Evolutionary conservation across 805 yeast genomes (phyloP), one percentile per base, ranked within the genome.

Genomic region (Candida stauntonica): DNA sequence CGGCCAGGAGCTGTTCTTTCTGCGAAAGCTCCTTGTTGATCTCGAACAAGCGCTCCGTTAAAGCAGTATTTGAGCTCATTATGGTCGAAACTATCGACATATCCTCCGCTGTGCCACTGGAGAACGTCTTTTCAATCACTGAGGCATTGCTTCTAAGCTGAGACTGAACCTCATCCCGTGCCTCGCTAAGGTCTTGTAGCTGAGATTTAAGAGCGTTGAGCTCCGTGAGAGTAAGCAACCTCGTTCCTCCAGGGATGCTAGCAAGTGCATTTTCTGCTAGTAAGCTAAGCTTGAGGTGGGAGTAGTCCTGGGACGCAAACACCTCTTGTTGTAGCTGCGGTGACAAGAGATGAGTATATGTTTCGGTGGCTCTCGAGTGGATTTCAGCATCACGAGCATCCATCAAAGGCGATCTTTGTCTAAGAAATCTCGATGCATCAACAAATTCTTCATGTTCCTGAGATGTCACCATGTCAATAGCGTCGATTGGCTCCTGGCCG

Each of bases 251-350:
- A 1, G 39, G 33, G 18, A 48, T 17, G 5, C 37, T 42, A 1
- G 56, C 28, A 13, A 55, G 21, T 2, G 57, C 53, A 20, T 38
- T 41, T 31, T 54, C 60, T 1, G 48, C 31, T 9, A 55, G 36
- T 6, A 52, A 20, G 14, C 49, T 48, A 15, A 55, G 32, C 38
- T 48, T 47, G 23, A 52, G 29, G 26, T 52, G 44, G 4, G 44
- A 39, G 1, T 43, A 41, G 5, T 12, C 33, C 16, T 39, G 17
- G 19, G 50, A 50, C 8, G 33, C 27, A 1, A 35, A 13, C 5
- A 53, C 16, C n/a, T 51, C 50, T 8, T 30, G 31, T 12, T 46
- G 51, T 5, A 52, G 26, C 2, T 31, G 16, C 1, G 46, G 47
- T 11, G 50, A 45, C 4, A 46, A 20, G 2, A 28, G 14, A 11